phyloP scores from a whole-genome alignment of 345 rosid species.

The Leavenworthia alabamica region DNA sequence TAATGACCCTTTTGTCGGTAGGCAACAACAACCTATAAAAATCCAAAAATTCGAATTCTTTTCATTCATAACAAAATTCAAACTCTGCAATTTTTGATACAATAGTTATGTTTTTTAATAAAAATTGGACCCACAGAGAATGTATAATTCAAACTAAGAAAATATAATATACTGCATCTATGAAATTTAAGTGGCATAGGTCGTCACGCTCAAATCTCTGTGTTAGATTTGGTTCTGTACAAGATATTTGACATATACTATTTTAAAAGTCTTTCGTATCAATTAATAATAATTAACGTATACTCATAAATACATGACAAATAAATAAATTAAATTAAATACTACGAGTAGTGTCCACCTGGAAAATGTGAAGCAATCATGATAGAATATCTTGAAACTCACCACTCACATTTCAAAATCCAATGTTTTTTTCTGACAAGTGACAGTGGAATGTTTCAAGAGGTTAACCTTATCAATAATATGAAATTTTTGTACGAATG shows the following conservation, averaged over 20 bases:
- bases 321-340: not conserved
- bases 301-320: not conserved
- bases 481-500: not conserved
- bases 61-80: constrained; percentile 4
- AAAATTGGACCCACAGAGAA: constrained; percentile 20
- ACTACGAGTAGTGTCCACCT: constrained; percentile 21
- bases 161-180: not conserved
- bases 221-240: constrained; percentile 29
- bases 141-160: constrained; percentile 9
- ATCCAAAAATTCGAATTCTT: not conserved
- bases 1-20: constrained; percentile 27
- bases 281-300: not conserved
- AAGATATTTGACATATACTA: not conserved
- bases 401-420: constrained; percentile 29
- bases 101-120: not conserved
- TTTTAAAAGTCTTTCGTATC: too few relatives aligned
- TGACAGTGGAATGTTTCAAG: constrained; percentile 28
- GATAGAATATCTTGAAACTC: constrained; percentile 53
- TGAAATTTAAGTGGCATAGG: constrained; percentile 5
- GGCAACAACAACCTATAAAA: constrained; percentile 10
- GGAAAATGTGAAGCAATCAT: constrained; percentile 47
- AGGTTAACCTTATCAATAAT: constrained; percentile 29
- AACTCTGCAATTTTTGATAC: not conserved
- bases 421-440: constrained; percentile 25
- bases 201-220: constrained; percentile 30